These are phyloP conservation scores for Chalaropsis thielavioides DNA, from an alignment of 2,329 filamentous ascomycete species.

Conservation along the genomic window DNA sequence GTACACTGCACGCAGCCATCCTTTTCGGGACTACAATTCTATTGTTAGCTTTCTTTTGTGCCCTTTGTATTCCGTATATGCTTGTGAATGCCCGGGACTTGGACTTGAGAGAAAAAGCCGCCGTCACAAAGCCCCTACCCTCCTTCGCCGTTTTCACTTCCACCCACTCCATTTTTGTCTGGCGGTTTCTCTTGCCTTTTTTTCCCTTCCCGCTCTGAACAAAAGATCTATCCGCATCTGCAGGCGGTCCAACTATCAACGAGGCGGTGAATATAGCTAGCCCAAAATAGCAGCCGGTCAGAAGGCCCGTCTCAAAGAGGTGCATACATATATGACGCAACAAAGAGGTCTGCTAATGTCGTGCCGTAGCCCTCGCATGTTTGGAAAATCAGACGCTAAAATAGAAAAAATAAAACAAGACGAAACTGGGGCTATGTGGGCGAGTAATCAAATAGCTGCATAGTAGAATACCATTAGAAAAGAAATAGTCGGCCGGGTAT, in stretches of 20 bases:
- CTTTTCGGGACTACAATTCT: background rate
- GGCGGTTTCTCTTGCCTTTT: background rate
- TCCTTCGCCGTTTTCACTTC: background rate
- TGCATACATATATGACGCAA: background rate
- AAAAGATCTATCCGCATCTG: background rate
- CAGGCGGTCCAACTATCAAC: background rate
- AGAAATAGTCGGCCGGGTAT: background rate
- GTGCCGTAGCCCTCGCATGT: background rate
- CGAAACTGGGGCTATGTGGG: background rate
- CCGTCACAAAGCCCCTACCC: background rate
- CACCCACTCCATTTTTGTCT: background rate
- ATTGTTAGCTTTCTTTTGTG: background rate
- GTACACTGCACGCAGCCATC: background rate
- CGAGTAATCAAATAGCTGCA: background rate
- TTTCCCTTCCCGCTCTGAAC: background rate
- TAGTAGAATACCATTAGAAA: background rate
- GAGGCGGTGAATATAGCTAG: background rate
- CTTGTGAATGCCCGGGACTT: background rate
- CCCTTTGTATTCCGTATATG: background rate
- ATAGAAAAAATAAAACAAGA: too few species aligned
- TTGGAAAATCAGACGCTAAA: background rate
- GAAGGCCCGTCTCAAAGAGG: background rate
- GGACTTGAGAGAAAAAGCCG: too few species aligned
- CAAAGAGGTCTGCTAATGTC: background rate
- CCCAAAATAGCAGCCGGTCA: background rate